phyloP scores from a whole-genome alignment of 2,329 filamentous ascomycete genomes.

The Trichophyton benhamiae region DNA sequence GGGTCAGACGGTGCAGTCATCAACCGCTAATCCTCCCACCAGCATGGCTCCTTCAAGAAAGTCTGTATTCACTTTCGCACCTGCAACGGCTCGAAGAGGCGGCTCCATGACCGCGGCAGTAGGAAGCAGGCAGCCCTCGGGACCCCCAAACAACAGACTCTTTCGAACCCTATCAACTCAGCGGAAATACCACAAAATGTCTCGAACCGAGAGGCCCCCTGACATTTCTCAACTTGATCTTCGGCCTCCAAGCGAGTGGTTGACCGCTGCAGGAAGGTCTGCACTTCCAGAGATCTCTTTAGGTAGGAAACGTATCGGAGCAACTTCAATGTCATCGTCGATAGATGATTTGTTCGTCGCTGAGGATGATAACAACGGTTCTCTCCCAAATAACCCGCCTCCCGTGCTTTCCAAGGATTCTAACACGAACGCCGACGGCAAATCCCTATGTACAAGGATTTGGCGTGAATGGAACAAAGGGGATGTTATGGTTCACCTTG shows the following conservation, averaged over 20 bases:
- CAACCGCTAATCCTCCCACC: background rate
- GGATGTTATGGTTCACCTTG: constrained; percentile 22
- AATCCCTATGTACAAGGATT: background rate
- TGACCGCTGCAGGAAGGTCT: background rate
- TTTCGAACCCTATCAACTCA: constrained; percentile 20
- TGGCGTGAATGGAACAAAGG: background rate
- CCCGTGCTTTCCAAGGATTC: background rate
- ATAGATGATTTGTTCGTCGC: background rate
- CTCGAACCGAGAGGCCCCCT: constrained; percentile 24
- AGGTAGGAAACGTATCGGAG: background rate
- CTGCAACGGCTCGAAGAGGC: background rate
- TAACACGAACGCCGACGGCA: background rate
- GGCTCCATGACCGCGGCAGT: background rate
- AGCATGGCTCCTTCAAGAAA: background rate
- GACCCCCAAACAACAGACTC: background rate
- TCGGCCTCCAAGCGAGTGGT: constrained; percentile 25
- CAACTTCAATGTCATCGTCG: background rate
- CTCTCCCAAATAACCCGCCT: background rate
- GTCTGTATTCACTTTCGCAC: background rate
- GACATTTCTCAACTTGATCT: constrained; percentile 27
- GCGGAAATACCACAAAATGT: constrained; percentile 23
- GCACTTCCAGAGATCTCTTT: background rate
- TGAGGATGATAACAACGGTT: background rate
- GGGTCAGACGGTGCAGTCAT: background rate
- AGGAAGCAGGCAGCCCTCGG: background rate